Percentiles rank a stretch among this genome's conserved stretches.
Conservation (phyloP, 1,139 yeast genomes). For the Candida gigantensis region DNA sequence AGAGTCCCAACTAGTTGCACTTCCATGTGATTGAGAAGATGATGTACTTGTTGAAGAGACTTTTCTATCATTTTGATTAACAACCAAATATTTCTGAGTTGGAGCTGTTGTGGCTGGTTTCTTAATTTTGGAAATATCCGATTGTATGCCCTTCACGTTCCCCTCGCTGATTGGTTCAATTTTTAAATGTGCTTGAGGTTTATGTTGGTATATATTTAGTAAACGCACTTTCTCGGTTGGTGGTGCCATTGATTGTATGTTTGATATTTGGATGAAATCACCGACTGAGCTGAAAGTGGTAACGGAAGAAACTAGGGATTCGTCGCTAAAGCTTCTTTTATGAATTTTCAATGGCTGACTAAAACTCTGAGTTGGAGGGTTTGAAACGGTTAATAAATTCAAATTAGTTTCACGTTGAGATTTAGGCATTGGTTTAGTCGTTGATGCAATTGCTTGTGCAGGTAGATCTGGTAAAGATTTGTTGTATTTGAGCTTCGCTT, state of each 20-base stretch:
- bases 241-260: constrained; percentile 7
- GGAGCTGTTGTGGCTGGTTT: background rate
- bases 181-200: constrained; percentile 1
- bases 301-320: constrained; percentile 39
- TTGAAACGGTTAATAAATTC: constrained; percentile 5
- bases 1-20: constrained; percentile 34
- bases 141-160: too few relatives aligned
- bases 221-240: constrained; percentile 6
- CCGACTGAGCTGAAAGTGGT: constrained; percentile 42
- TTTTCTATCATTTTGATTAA: constrained; percentile 1
- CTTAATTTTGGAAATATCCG: background rate
- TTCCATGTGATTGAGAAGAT: constrained; percentile 10
- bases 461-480: constrained; percentile 9
- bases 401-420: constrained; percentile 7
- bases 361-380: background rate
- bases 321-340: constrained; percentile 40
- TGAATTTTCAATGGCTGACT: constrained; percentile 19
- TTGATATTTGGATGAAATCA: constrained; percentile 27
- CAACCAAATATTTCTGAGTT: background rate
- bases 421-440: constrained; percentile 7
- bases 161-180: too few relatives aligned
- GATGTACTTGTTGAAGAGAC: constrained; percentile 7
- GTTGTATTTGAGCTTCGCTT: constrained; percentile 1
- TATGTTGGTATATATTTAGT: background rate
- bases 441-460: background rate